These are phyloP conservation scores for Colletotrichum cuscutae DNA, from an alignment of 2,329 filamentous ascomycete genomes.

Conservation along the genomic window DNA sequence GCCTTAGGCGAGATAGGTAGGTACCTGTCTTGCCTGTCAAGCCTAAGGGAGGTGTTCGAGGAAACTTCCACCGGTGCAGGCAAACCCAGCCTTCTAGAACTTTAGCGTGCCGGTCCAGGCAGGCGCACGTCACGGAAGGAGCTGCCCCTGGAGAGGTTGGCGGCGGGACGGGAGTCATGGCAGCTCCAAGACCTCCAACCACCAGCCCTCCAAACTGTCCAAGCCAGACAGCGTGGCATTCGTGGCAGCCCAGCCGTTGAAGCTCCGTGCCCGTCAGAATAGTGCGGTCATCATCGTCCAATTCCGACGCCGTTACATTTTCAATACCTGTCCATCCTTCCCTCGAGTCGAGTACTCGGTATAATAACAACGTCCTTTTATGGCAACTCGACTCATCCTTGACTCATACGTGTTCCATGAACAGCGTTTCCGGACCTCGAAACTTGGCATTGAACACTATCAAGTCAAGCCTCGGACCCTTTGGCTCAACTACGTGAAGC, in stretches of 20 bases:
- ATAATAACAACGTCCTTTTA: not conserved
- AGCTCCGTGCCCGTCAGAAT: conserved; percentile 4
- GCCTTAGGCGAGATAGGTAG: not conserved
- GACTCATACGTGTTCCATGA: conserved; percentile 12
- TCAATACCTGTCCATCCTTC: not conserved
- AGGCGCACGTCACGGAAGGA: conserved; percentile 5
- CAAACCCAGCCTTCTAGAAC: not conserved
- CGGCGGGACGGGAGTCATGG: conserved; percentile 2
- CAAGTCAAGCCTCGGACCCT: conserved; percentile 8
- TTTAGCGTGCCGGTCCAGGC: conserved; percentile 11
- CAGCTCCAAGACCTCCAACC: not conserved
- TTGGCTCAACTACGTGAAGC: not conserved
- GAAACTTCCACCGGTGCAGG: not conserved
- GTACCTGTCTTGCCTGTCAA: not conserved
- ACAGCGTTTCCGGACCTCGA: not conserved
- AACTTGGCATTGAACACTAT: not conserved
- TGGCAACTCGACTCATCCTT: conserved; percentile 21
- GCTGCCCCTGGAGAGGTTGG: not conserved
- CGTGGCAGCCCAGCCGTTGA: not conserved
- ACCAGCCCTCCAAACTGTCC: not conserved
- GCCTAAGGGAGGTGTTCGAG: not conserved
- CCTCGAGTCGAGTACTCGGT: too few relatives aligned
- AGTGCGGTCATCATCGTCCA: not conserved
- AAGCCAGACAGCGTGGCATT: too few relatives aligned
- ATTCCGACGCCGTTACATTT: not conserved